phyloP scores from a whole-genome alignment of 179 eudicot genomes.

The Camellia oleifera region DNA sequence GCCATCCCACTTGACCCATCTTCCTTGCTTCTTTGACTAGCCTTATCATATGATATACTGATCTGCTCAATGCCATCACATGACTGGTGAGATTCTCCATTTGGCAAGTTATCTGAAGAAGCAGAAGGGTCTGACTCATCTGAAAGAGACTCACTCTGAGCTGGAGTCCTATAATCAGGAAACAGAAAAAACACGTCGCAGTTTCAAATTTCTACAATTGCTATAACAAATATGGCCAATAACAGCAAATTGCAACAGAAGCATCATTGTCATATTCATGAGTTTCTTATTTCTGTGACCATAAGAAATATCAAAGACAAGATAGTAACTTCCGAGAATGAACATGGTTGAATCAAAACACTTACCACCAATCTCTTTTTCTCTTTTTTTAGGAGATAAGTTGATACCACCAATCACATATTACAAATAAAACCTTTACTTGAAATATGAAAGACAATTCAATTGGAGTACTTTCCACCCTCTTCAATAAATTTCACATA shows the following conservation, averaged over 20 bases:
- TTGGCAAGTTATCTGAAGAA: conserved; percentile 54
- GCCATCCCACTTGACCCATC: conserved; percentile 32
- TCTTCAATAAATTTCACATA: no score
- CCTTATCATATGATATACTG: conserved; percentile 52
- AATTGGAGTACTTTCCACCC: no score
- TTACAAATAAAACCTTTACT: no score
- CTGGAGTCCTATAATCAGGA: conserved; percentile 67
- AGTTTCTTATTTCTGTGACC: background rate
- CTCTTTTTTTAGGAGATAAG: no score
- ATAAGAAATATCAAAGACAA: no score
- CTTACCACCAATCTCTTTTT: no score
- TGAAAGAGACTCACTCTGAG: conserved; percentile 67
- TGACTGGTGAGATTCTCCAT: conserved; percentile 41
- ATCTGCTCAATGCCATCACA: conserved; percentile 38
- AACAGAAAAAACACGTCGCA: conserved; percentile 6
- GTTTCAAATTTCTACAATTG: background rate
- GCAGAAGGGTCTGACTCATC: conserved; percentile 78
- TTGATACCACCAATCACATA: no score
- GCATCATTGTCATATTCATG: background rate
- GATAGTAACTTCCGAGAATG: no score
- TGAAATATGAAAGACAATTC: no score
- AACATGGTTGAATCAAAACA: no score
- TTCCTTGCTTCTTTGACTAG: conserved; percentile 42
- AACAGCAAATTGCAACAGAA: conserved; percentile 10
- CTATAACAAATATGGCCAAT: background rate